Percentiles rank a stretch among this genome's conserved stretches.
Conservation (phyloP, 1,284 basidiomycete genomes). For the Microbotryum lychnidis-dioicae region DNA sequence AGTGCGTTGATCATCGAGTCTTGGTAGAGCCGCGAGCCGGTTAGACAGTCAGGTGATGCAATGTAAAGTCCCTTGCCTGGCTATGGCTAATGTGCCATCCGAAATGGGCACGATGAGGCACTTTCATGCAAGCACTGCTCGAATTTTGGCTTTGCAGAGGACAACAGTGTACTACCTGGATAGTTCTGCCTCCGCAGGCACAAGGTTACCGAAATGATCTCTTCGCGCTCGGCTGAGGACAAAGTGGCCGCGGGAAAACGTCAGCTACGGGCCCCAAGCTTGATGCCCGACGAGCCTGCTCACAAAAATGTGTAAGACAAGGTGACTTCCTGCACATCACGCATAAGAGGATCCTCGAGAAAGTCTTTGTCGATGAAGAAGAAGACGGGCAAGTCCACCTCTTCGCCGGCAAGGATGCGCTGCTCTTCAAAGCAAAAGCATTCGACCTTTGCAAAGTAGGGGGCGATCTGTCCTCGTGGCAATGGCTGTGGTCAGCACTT, state of each 20-base stretch:
- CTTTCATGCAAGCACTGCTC: too few species aligned
- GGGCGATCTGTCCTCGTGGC: constrained; percentile 61
- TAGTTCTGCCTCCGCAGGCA: constrained; percentile 23
- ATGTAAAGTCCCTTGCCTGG: too few species aligned
- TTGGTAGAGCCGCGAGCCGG: too few species aligned
- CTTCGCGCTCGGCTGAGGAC: constrained; percentile 23
- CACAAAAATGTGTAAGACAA: constrained; percentile 92
- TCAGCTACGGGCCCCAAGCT: not conserved
- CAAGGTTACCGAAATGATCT: constrained; percentile 28
- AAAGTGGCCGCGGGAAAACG: not conserved
- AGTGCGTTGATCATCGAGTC: too few species aligned
- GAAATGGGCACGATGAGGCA: too few species aligned
- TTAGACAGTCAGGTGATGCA: too few species aligned
- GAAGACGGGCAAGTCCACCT: constrained; percentile 94
- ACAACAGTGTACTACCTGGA: constrained; percentile 6
- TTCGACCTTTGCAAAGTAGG: constrained; percentile 98
- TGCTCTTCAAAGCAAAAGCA: constrained; percentile 99
- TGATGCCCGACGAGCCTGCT: not conserved
- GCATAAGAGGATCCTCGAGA: constrained; percentile 68
- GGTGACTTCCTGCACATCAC: constrained; percentile 81
- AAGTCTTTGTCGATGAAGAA: constrained; percentile 99
- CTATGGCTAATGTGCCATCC: too few species aligned
- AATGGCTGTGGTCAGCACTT: not conserved
- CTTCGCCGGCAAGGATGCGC: constrained; percentile 85
- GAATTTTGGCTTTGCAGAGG: too few species aligned